Conservation (phyloP, 2,329 filamentous ascomycete genomes). For the Gaeumannomyces tritici region DNA sequence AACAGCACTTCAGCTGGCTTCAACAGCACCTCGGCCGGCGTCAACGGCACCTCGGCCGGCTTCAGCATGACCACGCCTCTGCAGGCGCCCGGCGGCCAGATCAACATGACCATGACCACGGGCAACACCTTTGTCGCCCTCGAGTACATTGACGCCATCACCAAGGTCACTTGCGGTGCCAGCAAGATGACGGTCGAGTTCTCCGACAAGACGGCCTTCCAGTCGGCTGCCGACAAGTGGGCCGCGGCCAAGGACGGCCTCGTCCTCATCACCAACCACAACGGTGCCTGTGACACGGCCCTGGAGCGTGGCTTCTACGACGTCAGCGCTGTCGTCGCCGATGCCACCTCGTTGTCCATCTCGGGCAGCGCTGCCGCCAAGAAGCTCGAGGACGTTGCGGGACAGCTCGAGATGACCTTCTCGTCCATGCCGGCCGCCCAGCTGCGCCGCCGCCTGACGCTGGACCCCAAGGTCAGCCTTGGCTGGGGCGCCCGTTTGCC, state of each 20-base stretch:
- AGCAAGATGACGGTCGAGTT: conserved; percentile 17
- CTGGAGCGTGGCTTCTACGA: conserved; percentile 30
- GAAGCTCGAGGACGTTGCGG: neutral
- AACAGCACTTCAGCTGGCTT: neutral
- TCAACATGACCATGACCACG: conserved; percentile 17
- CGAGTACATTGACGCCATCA: conserved; percentile 19
- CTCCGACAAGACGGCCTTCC: conserved; percentile 14
- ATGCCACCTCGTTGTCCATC: conserved; percentile 17
- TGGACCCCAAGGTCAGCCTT: conserved; percentile 14
- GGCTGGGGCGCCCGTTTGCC: conserved; percentile 21
- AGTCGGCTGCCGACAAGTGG: conserved; percentile 14
- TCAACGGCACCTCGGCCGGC: neutral
- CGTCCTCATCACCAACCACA: conserved; percentile 30
- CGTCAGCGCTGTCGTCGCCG: conserved; percentile 16
- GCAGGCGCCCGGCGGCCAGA: neutral
- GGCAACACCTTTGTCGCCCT: conserved; percentile 19
- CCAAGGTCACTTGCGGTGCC: conserved; percentile 18
- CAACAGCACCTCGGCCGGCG: no score
- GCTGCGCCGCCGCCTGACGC: neutral
- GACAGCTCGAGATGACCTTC: conserved; percentile 7
- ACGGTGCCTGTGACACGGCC: conserved; percentile 27
- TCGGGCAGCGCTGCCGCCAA: conserved; percentile 13
- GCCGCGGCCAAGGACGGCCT: conserved; percentile 10
- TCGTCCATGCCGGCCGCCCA: conserved; percentile 1
- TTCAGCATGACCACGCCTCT: neutral